Percentiles rank a stretch among this genome's conserved stretches.
Evolutionary conservation across 2,329 filamentous ascomycete species (phyloP).

Genomic region (Fusarium euwallaceae): DNA sequence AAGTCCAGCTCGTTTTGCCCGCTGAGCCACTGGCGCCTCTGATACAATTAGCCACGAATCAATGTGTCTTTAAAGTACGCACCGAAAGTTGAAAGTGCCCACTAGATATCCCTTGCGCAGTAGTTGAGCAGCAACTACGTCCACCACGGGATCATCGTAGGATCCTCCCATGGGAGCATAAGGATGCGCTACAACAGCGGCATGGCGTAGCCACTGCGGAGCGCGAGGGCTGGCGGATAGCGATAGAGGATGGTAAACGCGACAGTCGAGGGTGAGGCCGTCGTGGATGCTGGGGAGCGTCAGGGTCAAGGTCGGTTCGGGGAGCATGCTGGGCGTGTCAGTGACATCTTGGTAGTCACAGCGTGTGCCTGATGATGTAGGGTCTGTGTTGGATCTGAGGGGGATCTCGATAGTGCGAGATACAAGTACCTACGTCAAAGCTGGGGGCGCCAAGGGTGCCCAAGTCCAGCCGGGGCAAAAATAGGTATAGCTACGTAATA

Average conservation of each 20-base stretch:
- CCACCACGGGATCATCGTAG: constrained; percentile 85
- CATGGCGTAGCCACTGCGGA: constrained; percentile 61
- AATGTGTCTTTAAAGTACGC: constrained; percentile 36
- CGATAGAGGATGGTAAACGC: constrained; percentile 79
- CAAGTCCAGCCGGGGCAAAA: constrained; percentile 14
- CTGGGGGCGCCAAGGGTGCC: constrained; percentile 23
- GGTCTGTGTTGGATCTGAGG: not conserved
- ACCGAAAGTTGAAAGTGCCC: constrained; percentile 94
- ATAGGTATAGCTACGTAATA: constrained; percentile 17
- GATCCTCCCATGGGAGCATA: constrained; percentile 89
- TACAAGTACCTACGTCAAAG: constrained; percentile 30
- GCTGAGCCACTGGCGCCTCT: constrained; percentile 83
- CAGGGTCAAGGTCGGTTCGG: constrained; percentile 73
- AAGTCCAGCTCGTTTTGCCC: constrained; percentile 89
- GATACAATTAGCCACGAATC: constrained; percentile 18
- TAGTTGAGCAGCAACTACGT: constrained; percentile 73
- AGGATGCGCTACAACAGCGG: constrained; percentile 84
- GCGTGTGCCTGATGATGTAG: not conserved
- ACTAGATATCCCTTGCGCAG: constrained; percentile 81
- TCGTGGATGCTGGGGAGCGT: constrained; percentile 89
- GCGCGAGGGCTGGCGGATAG: constrained; percentile 51
- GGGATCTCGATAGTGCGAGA: constrained; percentile 2
- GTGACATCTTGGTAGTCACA: constrained; percentile 27
- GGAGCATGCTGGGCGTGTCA: constrained; percentile 61
- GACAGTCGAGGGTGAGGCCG: constrained; percentile 80